Base-by-base conservation (phyloP, 2,329 filamentous ascomycete species). In the Eutypa lata region DNA sequence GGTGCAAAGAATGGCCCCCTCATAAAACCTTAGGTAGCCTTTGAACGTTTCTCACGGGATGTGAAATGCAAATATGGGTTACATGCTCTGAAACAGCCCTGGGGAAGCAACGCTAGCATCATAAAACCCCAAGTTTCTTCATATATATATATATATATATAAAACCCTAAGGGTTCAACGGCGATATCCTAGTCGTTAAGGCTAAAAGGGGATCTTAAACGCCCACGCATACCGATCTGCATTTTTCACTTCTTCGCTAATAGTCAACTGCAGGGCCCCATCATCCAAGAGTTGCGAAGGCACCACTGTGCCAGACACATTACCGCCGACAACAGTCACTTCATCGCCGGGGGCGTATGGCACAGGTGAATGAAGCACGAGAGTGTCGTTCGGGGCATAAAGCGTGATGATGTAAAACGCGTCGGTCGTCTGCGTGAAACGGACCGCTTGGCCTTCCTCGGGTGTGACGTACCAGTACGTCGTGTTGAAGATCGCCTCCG, bases 401-500 rank as follows among this genome's bases (percentile, higher is more conserved):
- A 38, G 35, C 35, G 35, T 38, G 35, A 38, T 38, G 35, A 38
- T 38, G 13, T 38, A 38, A 14, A 38, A 38, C 13, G 35, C 35
- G 7, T 38, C 35, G 6, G 35, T 38, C n/a, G 35, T 38, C 35
- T 38, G 35, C 35, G 35, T 38, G 35, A 38, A 38, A 16, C 35
- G 35, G 35, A 38, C 35, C 35, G n/a, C 35, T 18, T 38, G 13
- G 35, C 35, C 35, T 16, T 38, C 35, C 35, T 38, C 35, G 4
- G 35, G 35, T 6, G 35, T 38, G n/a, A 18, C 35, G 35, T 16
- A 38, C 76, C 78, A 81, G 60, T 79, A 80, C 0, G 73, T 79
- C 3, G 80, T 82, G 53, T 78, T 77, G 64, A 76, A 82, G 31
- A 83, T 74, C 7, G 78, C 78, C 59, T 82, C 78, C 2, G 50